These are phyloP conservation scores for Sphaerostilbella broomeana DNA, from an alignment of 2,329 filamentous ascomycete genomes.

Conservation along the genomic window DNA sequence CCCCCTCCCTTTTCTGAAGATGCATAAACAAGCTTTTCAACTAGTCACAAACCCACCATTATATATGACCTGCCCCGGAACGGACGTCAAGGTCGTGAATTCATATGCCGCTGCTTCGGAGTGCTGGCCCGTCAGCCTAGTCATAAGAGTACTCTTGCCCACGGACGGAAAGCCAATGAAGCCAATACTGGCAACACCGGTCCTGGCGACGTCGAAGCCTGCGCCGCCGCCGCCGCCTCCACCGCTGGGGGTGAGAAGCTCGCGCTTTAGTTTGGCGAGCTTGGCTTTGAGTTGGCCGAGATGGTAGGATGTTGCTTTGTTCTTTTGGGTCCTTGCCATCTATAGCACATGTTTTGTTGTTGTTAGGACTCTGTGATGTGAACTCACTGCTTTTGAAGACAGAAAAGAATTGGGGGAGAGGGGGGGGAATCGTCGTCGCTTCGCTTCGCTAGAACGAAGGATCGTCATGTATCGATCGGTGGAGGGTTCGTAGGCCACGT, in stretches of 20 bases:
- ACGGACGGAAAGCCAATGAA: constrained; percentile 99
- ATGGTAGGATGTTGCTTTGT: constrained; percentile 91
- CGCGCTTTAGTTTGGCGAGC: constrained; percentile 93
- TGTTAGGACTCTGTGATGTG: no score
- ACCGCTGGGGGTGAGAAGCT: constrained; percentile 79
- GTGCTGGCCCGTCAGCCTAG: constrained; percentile 85
- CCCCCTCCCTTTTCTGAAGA: no score
- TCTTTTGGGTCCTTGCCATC: constrained; percentile 97
- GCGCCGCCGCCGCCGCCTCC: constrained; percentile 79
- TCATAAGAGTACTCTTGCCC: constrained; percentile 98
- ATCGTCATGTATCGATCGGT: neutral
- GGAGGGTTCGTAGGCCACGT: constrained; percentile 30
- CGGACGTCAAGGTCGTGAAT: constrained; percentile 96
- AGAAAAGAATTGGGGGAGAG: no score
- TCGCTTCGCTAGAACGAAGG: no score
- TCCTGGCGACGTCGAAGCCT: constrained; percentile 96
- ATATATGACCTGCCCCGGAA: constrained; percentile 91
- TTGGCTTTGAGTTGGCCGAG: constrained; percentile 96
- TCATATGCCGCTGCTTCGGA: constrained; percentile 97
- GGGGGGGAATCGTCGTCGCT: no score
- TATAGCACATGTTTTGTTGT: no score
- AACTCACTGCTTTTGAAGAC: no score
- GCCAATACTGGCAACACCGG: constrained; percentile 91
- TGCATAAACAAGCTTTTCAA: neutral
- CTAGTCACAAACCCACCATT: constrained; percentile 71